Conservation (phyloP, 805 yeast species). For the Phaffomyces thermotolerans region DNA sequence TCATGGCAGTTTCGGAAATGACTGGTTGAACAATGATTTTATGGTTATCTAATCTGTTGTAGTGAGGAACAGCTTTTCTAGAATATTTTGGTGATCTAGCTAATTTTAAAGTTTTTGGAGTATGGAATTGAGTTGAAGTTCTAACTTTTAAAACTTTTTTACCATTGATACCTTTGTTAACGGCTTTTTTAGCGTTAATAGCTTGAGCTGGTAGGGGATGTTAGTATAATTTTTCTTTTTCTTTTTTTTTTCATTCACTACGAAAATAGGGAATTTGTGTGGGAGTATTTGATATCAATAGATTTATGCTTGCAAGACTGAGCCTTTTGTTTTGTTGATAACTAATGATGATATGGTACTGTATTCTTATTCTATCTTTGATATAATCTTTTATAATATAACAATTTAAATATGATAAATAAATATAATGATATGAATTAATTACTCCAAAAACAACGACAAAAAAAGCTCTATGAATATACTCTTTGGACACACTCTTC, state of each 20-base stretch:
- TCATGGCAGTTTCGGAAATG: constrained; percentile 98
- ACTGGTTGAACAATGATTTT: constrained; percentile 90
- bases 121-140: constrained; percentile 91
- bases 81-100: constrained; percentile 94
- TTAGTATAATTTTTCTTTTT: no score
- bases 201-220: constrained; percentile 52
- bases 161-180: constrained; percentile 92
- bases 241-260: no score
- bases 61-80: constrained; percentile 94
- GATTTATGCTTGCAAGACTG: no score
- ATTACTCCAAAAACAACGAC: neutral
- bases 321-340: no score
- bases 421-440: neutral
- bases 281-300: neutral
- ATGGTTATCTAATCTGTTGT: constrained; percentile 94
- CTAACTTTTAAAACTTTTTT: constrained; percentile 89
- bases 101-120: constrained; percentile 94
- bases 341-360: no score
- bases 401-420: no score
- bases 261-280: neutral
- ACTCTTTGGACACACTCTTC: neutral
- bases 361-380: no score
- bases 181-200: constrained; percentile 97
- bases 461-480: neutral
- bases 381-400: no score